Base-by-base conservation (phyloP, 2,329 filamentous ascomycete species). In the Trichoderma sp. region DNA sequence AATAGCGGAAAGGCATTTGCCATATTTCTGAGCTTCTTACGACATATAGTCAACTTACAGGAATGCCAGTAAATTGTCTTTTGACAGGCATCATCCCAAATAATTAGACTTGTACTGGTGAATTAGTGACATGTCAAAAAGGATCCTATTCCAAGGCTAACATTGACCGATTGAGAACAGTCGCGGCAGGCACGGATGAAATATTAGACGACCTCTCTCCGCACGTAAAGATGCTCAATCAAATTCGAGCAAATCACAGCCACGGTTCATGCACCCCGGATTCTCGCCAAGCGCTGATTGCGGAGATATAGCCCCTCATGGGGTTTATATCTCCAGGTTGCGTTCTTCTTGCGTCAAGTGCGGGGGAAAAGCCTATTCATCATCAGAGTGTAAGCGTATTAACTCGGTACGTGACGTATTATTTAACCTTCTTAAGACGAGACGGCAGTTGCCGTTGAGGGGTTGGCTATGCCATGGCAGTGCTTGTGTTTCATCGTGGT, bases 251-350 rank as follows among this genome's bases (percentile, higher is more conserved):
- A 58, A 58, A 66, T 66, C 53, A 66, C 37, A 58, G 21, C 3
- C 27, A n/a, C 29, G 49, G 63, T 58, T 66, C 63, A 66, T 66
- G 63, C 40, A 66, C 63, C 63, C 63, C 63, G 37, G 63, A 66
- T 66, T 66, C 63, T 21, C 57, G 4, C 31, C 35, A 35, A 16
- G 37, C 8, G 21, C 5, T 13, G 52, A 55, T 14, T 66, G 63
- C 58, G 63, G 63, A 33, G 63, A 58, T 29, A 24, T n/a, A 58
- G 63, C 63, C 63, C 53, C 63, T 52, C 62, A 57, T 43, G 35
- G 21, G n/a, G 14, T 24, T 37, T 40, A 58, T 55, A 66, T 66
- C 63, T 49, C 27, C 63, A 49, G 47, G 14, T 49, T 49, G 37
- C 31, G 27, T 49, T 58, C 37, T 37, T 27, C n/a, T 40, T 66